These are phyloP conservation scores for Leucogyrophana mollusca DNA, from an alignment of 768 basidiomycete species.

Conservation along the genomic window DNA sequence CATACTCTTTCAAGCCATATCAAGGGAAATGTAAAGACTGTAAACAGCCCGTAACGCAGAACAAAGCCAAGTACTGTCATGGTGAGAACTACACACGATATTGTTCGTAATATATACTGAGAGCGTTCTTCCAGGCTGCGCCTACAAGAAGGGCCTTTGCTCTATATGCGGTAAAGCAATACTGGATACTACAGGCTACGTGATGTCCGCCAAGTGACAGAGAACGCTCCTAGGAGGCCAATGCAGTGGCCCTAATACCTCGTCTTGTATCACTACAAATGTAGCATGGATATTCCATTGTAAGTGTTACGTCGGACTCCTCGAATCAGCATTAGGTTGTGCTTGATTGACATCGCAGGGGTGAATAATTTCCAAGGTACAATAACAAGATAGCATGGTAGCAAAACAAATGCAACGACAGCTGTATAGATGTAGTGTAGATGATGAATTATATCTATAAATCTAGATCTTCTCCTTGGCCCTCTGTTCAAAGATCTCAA, in stretches of 20 bases:
- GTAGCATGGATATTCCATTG: no score
- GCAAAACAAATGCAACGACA: neutral
- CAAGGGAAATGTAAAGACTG: slow-evolving; percentile 87
- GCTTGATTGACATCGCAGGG: no score
- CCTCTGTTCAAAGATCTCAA: slow-evolving; percentile 70
- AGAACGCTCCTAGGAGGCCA: slow-evolving; percentile 8
- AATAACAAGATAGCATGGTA: neutral
- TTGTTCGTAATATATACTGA: slow-evolving; percentile 8
- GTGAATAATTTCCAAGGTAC: no score
- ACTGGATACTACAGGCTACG: slow-evolving; percentile 79
- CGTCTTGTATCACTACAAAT: no score
- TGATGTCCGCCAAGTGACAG: slow-evolving; percentile 77
- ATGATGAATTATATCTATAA: neutral
- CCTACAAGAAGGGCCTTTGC: slow-evolving; percentile 84
- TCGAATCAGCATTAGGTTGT: no score
- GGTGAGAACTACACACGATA: slow-evolving; percentile 43
- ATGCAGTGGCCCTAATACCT: no score
- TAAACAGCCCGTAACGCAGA: slow-evolving; percentile 81
- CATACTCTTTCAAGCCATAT: slow-evolving; percentile 59
- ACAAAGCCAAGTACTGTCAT: slow-evolving; percentile 87
- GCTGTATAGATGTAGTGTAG: neutral
- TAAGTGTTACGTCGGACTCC: no score
- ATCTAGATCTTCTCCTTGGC: slow-evolving; percentile 24
- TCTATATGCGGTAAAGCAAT: slow-evolving; percentile 88
- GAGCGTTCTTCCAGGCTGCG: slow-evolving; percentile 57